Evolutionary conservation across 1,139 yeast genomes (phyloP).

Genomic region (Arxiozyma slooffiae): DNA sequence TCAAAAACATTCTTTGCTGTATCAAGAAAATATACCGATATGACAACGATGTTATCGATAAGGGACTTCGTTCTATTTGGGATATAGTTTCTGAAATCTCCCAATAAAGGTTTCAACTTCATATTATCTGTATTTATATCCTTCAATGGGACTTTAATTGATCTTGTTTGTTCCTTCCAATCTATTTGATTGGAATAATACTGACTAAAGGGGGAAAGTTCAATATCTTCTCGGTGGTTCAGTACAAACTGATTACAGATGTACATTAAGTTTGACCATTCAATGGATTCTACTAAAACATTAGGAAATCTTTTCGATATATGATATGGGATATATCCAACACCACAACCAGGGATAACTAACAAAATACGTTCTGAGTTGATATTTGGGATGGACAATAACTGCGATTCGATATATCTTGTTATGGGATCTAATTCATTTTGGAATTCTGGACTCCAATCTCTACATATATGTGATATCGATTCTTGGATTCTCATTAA

Average conservation of each 20-base stretch:
- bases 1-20: conserved; percentile 77
- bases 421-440: conserved; percentile 46
- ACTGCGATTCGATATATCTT: conserved; percentile 36
- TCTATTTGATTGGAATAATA: conserved; percentile 58
- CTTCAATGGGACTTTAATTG: conserved; percentile 33
- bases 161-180: conserved; percentile 44
- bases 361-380: conserved; percentile 32
- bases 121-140: conserved; percentile 32
- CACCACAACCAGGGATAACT: conserved; percentile 71
- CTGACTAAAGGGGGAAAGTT: conserved; percentile 59
- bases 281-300: conserved; percentile 54
- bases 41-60: conserved; percentile 47
- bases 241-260: conserved; percentile 51
- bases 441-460: conserved; percentile 47
- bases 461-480: conserved; percentile 63
- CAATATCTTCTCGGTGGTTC: conserved; percentile 10
- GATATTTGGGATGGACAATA: conserved; percentile 11
- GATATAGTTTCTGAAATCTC: conserved; percentile 55
- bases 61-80: conserved; percentile 9
- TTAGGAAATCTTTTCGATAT: conserved; percentile 35
- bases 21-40: conserved; percentile 70
- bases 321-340: conserved; percentile 63
- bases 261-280: conserved; percentile 64
- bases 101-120: conserved; percentile 43
- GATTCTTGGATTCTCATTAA: conserved; percentile 51